Evolutionary conservation across 2,329 filamentous ascomycete species (phyloP).

Genomic region (Ustulina deusta): DNA sequence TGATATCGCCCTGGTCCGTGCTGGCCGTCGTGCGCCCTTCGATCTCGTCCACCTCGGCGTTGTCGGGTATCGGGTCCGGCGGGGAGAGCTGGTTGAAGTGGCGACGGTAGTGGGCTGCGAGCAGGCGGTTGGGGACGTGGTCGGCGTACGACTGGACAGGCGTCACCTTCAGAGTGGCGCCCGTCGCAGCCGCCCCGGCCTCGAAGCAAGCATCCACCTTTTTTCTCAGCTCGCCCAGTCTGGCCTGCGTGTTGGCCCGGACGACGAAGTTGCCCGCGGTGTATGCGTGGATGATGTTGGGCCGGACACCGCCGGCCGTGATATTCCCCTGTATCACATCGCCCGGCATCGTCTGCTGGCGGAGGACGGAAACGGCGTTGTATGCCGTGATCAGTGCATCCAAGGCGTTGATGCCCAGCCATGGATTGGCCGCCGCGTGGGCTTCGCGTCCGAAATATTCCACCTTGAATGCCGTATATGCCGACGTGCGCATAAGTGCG

Average conservation of each 20-base stretch:
- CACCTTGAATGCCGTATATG: conserved; percentile 62
- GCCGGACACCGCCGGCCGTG: conserved; percentile 62
- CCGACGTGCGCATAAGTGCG: conserved; percentile 64
- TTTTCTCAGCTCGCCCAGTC: conserved; percentile 55
- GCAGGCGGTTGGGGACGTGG: conserved; percentile 65
- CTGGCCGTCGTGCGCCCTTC: conserved; percentile 62
- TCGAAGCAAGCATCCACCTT: conserved; percentile 62
- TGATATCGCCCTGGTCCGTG: conserved; percentile 71
- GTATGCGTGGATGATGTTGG: conserved; percentile 68
- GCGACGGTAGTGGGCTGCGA: conserved; percentile 59
- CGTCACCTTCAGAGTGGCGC: conserved; percentile 61
- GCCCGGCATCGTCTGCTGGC: conserved; percentile 67
- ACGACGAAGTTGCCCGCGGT: conserved; percentile 51
- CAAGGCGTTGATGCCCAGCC: conserved; percentile 70
- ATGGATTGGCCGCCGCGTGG: conserved; percentile 68
- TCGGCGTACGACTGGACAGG: conserved; percentile 62
- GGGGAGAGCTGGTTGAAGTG: conserved; percentile 59
- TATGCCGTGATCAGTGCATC: conserved; percentile 66
- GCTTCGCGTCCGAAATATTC: conserved; percentile 67
- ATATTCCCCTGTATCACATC: conserved; percentile 65
- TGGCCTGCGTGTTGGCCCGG: conserved; percentile 51
- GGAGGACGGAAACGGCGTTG: conserved; percentile 62
- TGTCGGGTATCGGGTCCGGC: conserved; percentile 51
- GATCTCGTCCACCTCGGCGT: conserved; percentile 57
- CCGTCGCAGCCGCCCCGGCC: conserved; percentile 62